Evolutionary conservation across 345 rosid species (phyloP), one percentile per base, ranked within the genome.

Genomic region (Arabis hirsuta): DNA sequence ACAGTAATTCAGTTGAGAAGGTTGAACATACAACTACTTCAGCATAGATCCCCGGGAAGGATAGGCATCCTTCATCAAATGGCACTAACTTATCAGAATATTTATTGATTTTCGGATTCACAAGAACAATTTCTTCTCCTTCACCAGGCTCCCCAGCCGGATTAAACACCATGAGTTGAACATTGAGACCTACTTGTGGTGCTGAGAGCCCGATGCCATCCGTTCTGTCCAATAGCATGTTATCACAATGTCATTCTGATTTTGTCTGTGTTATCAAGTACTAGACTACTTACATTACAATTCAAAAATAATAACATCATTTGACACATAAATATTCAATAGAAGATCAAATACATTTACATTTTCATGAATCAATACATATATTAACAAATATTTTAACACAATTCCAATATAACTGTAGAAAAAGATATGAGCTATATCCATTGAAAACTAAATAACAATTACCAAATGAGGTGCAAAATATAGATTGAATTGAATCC

Each of bases 151-250:
- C 94, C 0, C 96, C 96, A 22, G 71, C 84, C 0, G 93, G 82
- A 81, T 95, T 91, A 81, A 95, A 95, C 79, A 95, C 98, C 99
- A 95, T 95, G 39, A 95, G 85, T 51, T 82, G 89, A 62, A 88
- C 90, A 80, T 88, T 91, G 24, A 91, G 57, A 69, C 99, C 99
- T 27, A 95, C 96, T 81, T 95, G 98, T 4, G 98, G 98, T 46
- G 99, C 99, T 29, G 98, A 87, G 71, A 95, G 98, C 43, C 98
- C 99, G 6, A 89, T 80, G 45, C 99, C 99, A 80, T 95, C 96
- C 41, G 97, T 94, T 81, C 96, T 94, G 88, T 69, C 13, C 65
- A 81, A 74, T 73, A 82, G 58, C 73, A 85, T 76, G 79, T 62
- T 53, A 79, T 20, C 71, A 70, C 27, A 58, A 14, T 24, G 55